Base-by-base conservation (phyloP, 2,329 filamentous ascomycete species). In the Scleromitrula shiraiana region DNA sequence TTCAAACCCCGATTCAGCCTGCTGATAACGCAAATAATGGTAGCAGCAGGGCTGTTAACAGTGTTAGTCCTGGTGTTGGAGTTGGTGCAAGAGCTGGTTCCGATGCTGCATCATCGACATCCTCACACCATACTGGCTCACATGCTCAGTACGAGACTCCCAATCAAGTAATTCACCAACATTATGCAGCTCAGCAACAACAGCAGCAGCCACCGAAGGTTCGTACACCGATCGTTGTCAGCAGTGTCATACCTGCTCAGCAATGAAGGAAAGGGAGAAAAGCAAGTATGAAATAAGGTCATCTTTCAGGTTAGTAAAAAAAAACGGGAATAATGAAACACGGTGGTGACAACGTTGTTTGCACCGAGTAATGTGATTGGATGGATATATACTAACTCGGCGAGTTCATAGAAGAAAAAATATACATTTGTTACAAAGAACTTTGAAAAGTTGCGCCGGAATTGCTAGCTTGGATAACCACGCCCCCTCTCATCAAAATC, bases 151-250 rank as follows among this genome's bases (percentile, higher is more conserved):
- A n/a, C n/a, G n/a, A n/a, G n/a, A n/a, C n/a, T n/a, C n/a, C 27
- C 45, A 50, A 14, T 35, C 27, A 26, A 15, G 7, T 15, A 24
- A 24, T 29, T 26, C 33, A 19, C 4, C 15, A 35, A 8, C 33
- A 24, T 45, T 41, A 14, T 7, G 19, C 20, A n/a, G 20, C 42
- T 14, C 23, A 32, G 30, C 14, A n/a, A 6, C 30, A 33, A 2
- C 14, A 33, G 30, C 7, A 33, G 30, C 17, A 19, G 15, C 29
- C 5, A 24, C 15, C 5, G 30, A 46, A 29, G 32, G 6, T 9
- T 30, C 26, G 19, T 23, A 24, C 50, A n/a, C 47, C 47, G 19
- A 33, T 40, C 15, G 41, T 52, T 19, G 50, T 41, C 14, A 49
- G 46, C 41, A 52, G 50, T 38, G 36, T 41, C n/a, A n/a, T n/a